phyloP scores from a whole-genome alignment of 768 basidiomycete species.

The Daedaleopsis nitida region DNA sequence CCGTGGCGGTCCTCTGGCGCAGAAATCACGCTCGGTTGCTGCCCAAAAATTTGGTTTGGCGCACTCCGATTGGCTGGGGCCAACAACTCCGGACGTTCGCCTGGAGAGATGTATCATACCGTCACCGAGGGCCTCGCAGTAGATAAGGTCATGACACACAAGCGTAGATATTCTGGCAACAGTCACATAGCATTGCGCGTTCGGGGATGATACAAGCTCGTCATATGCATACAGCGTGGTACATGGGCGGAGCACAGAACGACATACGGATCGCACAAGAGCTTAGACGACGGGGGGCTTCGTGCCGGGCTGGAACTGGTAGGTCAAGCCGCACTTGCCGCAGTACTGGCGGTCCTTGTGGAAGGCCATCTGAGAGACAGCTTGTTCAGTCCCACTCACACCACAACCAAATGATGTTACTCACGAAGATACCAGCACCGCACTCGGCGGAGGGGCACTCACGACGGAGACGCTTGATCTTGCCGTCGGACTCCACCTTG shows the following conservation, averaged over 20 bases:
- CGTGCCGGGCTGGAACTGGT: slow-evolving; percentile 79
- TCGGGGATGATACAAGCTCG: slow-evolving; percentile 16
- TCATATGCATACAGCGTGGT: slow-evolving; percentile 23
- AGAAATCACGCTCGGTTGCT: background rate
- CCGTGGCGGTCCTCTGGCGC: slow-evolving; percentile 17
- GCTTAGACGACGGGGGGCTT: slow-evolving; percentile 72
- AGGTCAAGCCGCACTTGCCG: slow-evolving; percentile 90
- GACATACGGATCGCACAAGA: slow-evolving; percentile 2
- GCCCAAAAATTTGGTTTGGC: slow-evolving; percentile 10
- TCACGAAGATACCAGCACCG: slow-evolving; percentile 83
- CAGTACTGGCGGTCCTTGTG: slow-evolving; percentile 98
- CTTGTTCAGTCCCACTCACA: background rate
- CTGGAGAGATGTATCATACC: background rate
- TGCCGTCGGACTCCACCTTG: slow-evolving; percentile 99
- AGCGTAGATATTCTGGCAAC: background rate
- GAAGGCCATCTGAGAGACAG: slow-evolving; percentile 83
- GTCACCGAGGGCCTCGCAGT: no score
- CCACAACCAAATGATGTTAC: slow-evolving; percentile 29
- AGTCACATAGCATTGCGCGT: slow-evolving; percentile 18
- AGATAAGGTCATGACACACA: background rate
- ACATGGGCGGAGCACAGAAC: slow-evolving; percentile 18
- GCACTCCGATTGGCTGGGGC: slow-evolving; percentile 16
- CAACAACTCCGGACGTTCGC: background rate
- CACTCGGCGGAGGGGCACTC: slow-evolving; percentile 88
- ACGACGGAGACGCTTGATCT: slow-evolving; percentile 98